These are phyloP conservation scores for Amaranthus tricolor DNA, from an alignment of 179 eudicot species.

Conservation along the genomic window DNA sequence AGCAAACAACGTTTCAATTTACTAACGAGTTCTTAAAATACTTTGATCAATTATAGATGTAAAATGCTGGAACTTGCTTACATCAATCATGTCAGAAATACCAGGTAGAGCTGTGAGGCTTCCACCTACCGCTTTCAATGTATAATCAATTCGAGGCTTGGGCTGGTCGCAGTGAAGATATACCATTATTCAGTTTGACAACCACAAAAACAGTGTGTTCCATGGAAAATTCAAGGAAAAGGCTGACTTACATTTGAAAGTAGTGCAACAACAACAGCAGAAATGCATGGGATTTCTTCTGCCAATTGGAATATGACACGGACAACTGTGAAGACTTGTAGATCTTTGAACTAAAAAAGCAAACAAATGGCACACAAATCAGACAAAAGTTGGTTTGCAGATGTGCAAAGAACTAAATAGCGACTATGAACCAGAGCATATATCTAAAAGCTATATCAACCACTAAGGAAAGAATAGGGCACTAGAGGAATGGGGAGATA, in stretches of 20 bases:
- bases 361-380: constrained; percentile 12
- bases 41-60: neutral
- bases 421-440: neutral
- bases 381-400: neutral
- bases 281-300: constrained; percentile 95
- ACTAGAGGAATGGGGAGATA: neutral
- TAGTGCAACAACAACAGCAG: constrained; percentile 94
- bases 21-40: neutral
- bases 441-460: neutral
- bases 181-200: constrained; percentile 12
- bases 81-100: constrained; percentile 93
- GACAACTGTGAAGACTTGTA: constrained; percentile 85
- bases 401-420: neutral
- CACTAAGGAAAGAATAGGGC: neutral
- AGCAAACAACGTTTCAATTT: neutral
- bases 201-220: neutral
- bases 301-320: constrained; percentile 92
- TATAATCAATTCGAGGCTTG: constrained; percentile 83
- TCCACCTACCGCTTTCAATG: constrained; percentile 87
- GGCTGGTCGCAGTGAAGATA: constrained; percentile 53
- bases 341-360: constrained; percentile 75
- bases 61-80: constrained; percentile 33
- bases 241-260: constrained; percentile 68
- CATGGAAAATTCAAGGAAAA: neutral
- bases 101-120: constrained; percentile 97